These are phyloP conservation scores for Tephrocybe sp. DNA, from an alignment of 768 basidiomycete species.

Conservation along the genomic window DNA sequence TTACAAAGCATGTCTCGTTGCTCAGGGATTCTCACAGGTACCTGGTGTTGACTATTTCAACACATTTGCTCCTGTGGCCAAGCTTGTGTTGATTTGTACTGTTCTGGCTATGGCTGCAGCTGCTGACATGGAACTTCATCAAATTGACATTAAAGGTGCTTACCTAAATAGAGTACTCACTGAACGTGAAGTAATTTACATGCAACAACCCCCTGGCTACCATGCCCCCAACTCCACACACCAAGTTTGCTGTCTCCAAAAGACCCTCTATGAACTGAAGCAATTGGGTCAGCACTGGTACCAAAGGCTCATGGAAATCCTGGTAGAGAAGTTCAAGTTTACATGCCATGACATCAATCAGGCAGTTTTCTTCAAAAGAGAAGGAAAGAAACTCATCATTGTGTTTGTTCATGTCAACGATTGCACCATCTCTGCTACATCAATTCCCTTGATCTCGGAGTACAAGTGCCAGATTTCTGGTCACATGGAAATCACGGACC, in stretches of 20 bases:
- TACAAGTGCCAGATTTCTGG: conserved; percentile 19
- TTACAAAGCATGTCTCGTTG: background rate
- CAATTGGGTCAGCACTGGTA: conserved; percentile 9
- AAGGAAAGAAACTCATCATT: conserved; percentile 9
- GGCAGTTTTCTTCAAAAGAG: conserved; percentile 17
- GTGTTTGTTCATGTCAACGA: conserved; percentile 24
- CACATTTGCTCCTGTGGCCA: conserved; percentile 18
- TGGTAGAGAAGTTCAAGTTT: conserved; percentile 11
- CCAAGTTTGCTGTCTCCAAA: background rate
- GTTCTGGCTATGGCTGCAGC: conserved; percentile 21
- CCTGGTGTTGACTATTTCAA: conserved; percentile 30
- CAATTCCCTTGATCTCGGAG: conserved; percentile 5
- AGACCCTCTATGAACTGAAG: background rate
- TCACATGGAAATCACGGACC: conserved; percentile 25
- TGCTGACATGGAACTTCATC: background rate
- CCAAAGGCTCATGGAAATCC: conserved; percentile 7
- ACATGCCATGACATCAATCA: conserved; percentile 17
- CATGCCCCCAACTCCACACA: background rate
- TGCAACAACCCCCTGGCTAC: background rate
- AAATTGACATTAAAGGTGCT: background rate
- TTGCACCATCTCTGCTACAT: conserved; percentile 19
- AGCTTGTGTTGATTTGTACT: conserved; percentile 12
- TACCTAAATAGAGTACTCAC: background rate
- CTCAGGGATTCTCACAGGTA: no score
- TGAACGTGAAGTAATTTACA: background rate